A percentile compares a stretch with the other conserved stretches of the same genome.
Conservation (phyloP, 2,329 filamentous ascomycete species). For the Cercospora beticola region DNA sequence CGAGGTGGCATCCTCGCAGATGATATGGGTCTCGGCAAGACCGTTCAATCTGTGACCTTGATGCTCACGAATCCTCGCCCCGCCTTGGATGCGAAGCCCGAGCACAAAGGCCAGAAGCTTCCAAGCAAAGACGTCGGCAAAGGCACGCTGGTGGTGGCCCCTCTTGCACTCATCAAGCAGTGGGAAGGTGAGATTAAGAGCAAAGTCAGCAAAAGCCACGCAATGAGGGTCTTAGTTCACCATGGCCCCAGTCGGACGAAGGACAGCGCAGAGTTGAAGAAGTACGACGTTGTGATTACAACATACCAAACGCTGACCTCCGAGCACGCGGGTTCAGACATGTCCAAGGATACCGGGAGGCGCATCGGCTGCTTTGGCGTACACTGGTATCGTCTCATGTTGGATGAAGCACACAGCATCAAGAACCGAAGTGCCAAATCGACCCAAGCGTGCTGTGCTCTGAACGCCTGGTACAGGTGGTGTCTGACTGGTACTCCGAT, state of each 20-base stretch:
- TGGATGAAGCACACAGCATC: slow-evolving; percentile 97
- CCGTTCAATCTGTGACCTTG: slow-evolving; percentile 85
- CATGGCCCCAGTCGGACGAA: slow-evolving; percentile 87
- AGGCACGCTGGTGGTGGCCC: slow-evolving; percentile 86
- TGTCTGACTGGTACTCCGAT: slow-evolving; percentile 94
- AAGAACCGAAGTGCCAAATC: slow-evolving; percentile 97
- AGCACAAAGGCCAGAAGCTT: slow-evolving; percentile 64
- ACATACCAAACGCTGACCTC: slow-evolving; percentile 95
- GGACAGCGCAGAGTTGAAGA: slow-evolving; percentile 69
- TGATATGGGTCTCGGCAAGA: slow-evolving; percentile 97
- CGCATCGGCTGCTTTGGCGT: slow-evolving; percentile 86
- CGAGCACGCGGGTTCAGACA: slow-evolving; percentile 72
- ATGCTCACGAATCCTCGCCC: slow-evolving; percentile 78
- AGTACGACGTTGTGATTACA: slow-evolving; percentile 93
- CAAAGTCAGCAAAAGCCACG: slow-evolving; percentile 69
- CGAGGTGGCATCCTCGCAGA: slow-evolving; percentile 95
- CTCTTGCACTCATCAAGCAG: slow-evolving; percentile 89
- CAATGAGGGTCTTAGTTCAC: slow-evolving; percentile 80
- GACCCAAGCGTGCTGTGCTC: slow-evolving; percentile 84
- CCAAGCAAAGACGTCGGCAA: slow-evolving; percentile 65
- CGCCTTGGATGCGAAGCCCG: slow-evolving; percentile 46
- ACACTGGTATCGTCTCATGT: slow-evolving; percentile 91
- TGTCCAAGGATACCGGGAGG: slow-evolving; percentile 58
- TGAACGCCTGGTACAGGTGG: slow-evolving; percentile 88
- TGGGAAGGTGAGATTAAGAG: slow-evolving; percentile 93